phyloP scores from a whole-genome alignment of 1,284 basidiomycete species.

The Bondarzewia mesenterica region DNA sequence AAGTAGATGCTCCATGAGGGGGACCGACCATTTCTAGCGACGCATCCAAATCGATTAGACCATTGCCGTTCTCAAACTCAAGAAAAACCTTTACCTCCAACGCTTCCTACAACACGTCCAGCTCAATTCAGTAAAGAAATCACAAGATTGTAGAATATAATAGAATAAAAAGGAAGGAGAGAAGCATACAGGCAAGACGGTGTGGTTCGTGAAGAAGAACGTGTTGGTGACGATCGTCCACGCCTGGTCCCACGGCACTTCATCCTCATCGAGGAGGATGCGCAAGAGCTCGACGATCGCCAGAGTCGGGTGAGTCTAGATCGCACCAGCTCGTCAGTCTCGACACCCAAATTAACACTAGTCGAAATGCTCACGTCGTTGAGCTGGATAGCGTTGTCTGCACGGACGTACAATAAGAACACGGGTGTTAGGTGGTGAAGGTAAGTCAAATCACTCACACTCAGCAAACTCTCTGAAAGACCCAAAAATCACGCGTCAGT shows the following conservation, averaged over 20 bases:
- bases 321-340: no score
- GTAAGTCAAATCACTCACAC: conserved; percentile 34
- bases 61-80: not conserved
- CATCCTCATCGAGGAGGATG: conserved; percentile 83
- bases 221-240: conserved; percentile 85
- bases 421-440: not conserved
- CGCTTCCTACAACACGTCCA: conserved; percentile 57
- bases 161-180: not conserved
- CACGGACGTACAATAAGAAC: not conserved
- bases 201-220: conserved; percentile 93
- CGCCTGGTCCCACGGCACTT: conserved; percentile 72
- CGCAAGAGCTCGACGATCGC: conserved; percentile 94
- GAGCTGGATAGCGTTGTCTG: conserved; percentile 82
- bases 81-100: conserved; percentile 48
- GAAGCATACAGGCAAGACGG: conserved; percentile 59
- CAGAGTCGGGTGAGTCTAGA: conserved; percentile 87
- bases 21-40: conserved; percentile 76
- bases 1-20: conserved; percentile 73
- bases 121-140: no score
- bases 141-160: not conserved
- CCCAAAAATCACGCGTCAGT: no score
- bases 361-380: conserved; percentile 61
- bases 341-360: no score
- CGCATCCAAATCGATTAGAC: not conserved
- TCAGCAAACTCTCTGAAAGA: conserved; percentile 70